A percentile compares a stretch with the other conserved stretches of the same genome.
Conservation (phyloP, 176 grass and related monocot species). For the Eleusine coracana region DNA sequence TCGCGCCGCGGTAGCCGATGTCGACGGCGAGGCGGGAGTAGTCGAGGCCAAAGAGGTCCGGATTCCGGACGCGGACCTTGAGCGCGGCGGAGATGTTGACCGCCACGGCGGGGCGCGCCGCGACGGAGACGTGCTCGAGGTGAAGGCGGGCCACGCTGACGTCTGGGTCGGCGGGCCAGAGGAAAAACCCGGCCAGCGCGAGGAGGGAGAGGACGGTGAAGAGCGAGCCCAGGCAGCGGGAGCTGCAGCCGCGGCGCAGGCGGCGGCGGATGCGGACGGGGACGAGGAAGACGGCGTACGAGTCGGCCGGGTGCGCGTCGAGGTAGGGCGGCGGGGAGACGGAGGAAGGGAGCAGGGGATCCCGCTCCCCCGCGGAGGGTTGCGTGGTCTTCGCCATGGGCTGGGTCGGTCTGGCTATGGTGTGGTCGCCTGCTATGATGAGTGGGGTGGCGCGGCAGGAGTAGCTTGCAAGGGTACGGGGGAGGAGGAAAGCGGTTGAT, state of each 20-base stretch:
- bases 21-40: conserved; percentile 56
- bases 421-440: neutral
- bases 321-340: conserved; percentile 41
- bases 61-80: conserved; percentile 60
- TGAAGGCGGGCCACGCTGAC: conserved; percentile 62
- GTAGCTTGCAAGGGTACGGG: conserved; percentile 38
- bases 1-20: conserved; percentile 63
- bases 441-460: neutral
- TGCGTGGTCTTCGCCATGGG: conserved; percentile 53
- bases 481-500: conserved; percentile 18
- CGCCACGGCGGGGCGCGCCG: conserved; percentile 50
- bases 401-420: neutral
- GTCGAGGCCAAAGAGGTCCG: conserved; percentile 67
- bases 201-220: conserved; percentile 40
- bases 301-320: neutral
- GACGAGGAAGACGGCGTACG: conserved; percentile 44
- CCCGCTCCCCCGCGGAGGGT: conserved; percentile 27
- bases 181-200: conserved; percentile 40
- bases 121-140: conserved; percentile 60
- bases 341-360: conserved; percentile 53
- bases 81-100: conserved; percentile 57
- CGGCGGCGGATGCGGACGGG: conserved; percentile 54
- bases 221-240: conserved; percentile 33
- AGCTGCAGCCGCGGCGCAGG: conserved; percentile 34
- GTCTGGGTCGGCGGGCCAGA: conserved; percentile 70